phyloP scores from a whole-genome alignment of 192 early-diverging fungal species.

The Obelidium mucronatum region DNA sequence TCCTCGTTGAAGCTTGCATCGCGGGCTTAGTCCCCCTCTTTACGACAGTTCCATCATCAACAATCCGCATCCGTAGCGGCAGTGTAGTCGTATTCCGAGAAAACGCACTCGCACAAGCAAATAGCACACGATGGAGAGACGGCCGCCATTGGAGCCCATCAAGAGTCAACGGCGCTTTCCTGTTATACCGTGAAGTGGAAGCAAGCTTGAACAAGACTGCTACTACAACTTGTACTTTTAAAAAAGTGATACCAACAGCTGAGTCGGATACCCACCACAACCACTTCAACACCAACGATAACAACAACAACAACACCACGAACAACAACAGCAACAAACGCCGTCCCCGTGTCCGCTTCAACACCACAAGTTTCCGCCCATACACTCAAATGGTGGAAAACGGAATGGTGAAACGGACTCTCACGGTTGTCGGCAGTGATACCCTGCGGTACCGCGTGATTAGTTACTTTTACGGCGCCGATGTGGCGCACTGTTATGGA shows the following conservation, averaged over 20 bases:
- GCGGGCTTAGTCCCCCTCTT: background rate
- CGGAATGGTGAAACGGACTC: too few species aligned
- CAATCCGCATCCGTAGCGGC: background rate
- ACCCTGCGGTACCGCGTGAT: too few species aligned
- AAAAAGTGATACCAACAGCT: background rate
- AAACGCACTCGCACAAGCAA: background rate
- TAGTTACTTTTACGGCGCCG: too few species aligned
- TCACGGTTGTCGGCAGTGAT: too few species aligned
- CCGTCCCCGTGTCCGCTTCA: background rate
- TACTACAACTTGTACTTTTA: too few species aligned
- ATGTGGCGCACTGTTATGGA: background rate
- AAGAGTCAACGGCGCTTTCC: background rate
- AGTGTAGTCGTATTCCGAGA: background rate
- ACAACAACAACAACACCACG: too few species aligned
- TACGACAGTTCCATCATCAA: background rate
- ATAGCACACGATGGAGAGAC: background rate
- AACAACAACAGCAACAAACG: background rate
- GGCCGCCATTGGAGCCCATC: background rate
- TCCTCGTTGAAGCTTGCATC: slow-evolving; percentile 1
- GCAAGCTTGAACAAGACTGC: too few species aligned
- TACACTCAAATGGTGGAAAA: too few species aligned
- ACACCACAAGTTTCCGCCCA: background rate
- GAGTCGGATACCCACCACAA: background rate
- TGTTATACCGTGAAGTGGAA: slow-evolving; percentile 3
- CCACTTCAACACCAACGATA: too few species aligned